Base-by-base conservation (phyloP, 192 early-diverging fungal genomes). In the Coemansia sp. region DNA sequence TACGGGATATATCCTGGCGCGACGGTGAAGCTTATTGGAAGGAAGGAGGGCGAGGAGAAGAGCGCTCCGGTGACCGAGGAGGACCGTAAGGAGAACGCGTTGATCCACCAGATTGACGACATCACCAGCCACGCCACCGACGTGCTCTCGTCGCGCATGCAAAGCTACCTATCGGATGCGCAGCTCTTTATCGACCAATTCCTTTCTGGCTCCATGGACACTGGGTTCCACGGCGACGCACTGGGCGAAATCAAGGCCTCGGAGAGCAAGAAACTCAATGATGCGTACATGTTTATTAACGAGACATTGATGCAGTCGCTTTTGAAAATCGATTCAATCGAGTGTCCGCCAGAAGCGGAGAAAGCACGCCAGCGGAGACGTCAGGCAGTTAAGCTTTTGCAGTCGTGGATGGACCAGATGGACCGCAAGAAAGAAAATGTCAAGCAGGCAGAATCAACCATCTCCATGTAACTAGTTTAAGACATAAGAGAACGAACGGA, bases 291-390 rank as follows among this genome's bases (percentile, higher is more conserved):
- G 29, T 79, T 76, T 44, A 58, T 85, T 25, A 81, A 80, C 29
- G 92, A 94, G 66, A 64, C 79, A 46, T 67, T 94, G 18, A 78
- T 94, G 78, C 90, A 94, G 75, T 66, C 78, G 6, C 56, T 94
- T 41, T 55, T 94, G 9, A 80, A 83, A 23, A 57, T 94, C 20
- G 92, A 94, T 61, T 77, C 81, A 3, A 84, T 92, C 10, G 78
- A 68, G 27, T 85, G 83, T 36, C 80, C 81, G 41, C 72, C 81
- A 8, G 86, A 83, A 2, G 83, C 87, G 50, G 83, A 87, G 22
- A 78, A 79, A 25, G 88, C 88, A 8, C 61, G 92, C 36, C 58
- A 78, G 63, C 84, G 81, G 64, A 64, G 92, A 67, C 75, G 80
- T 50, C 82, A 88, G 62, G 83, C 81, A 4, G 90, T 94, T 30